Percentiles rank a stretch among this genome's conserved stretches.
Evolutionary conservation across 768 basidiomycete species (phyloP).

Genomic region (Polyporus arcularius): DNA sequence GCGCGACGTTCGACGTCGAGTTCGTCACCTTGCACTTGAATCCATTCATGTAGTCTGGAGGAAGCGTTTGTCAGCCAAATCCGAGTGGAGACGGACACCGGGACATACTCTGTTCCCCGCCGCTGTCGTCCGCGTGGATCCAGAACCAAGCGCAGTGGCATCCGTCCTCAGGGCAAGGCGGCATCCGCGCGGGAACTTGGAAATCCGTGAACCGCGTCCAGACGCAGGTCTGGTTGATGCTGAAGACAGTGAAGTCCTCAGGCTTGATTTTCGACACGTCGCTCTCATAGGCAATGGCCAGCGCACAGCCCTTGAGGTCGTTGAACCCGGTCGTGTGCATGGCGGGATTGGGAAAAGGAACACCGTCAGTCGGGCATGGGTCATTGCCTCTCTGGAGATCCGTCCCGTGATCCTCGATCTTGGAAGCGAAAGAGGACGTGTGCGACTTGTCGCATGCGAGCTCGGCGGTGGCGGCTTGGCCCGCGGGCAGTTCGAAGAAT

Average conservation of each 20-base stretch:
- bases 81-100: too few relatives aligned
- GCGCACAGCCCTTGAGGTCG: slow-evolving; percentile 62
- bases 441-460: slow-evolving; percentile 62
- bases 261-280: slow-evolving; percentile 59
- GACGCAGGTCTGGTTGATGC: slow-evolving; percentile 74
- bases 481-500: slow-evolving; percentile 62
- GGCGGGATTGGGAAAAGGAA: slow-evolving; percentile 28
- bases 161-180: slow-evolving; percentile 61
- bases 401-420: slow-evolving; percentile 43
- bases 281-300: slow-evolving; percentile 78
- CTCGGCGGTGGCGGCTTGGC: slow-evolving; percentile 52
- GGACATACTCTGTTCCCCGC: slow-evolving; percentile 61
- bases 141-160: slow-evolving; percentile 77
- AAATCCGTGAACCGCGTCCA: slow-evolving; percentile 74
- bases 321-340: slow-evolving; percentile 58
- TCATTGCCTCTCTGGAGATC: slow-evolving; percentile 54
- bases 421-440: slow-evolving; percentile 54
- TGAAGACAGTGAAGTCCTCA: slow-evolving; percentile 72
- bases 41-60: slow-evolving; percentile 69
- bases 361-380: slow-evolving; percentile 49
- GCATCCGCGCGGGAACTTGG: slow-evolving; percentile 65
- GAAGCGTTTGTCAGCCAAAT: neutral
- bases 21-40: slow-evolving; percentile 66
- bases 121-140: slow-evolving; percentile 64
- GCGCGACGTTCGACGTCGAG: slow-evolving; percentile 49